These are phyloP conservation scores for Coemansia sp. DNA, from an alignment of 192 early-diverging fungal species.

Conservation along the genomic window DNA sequence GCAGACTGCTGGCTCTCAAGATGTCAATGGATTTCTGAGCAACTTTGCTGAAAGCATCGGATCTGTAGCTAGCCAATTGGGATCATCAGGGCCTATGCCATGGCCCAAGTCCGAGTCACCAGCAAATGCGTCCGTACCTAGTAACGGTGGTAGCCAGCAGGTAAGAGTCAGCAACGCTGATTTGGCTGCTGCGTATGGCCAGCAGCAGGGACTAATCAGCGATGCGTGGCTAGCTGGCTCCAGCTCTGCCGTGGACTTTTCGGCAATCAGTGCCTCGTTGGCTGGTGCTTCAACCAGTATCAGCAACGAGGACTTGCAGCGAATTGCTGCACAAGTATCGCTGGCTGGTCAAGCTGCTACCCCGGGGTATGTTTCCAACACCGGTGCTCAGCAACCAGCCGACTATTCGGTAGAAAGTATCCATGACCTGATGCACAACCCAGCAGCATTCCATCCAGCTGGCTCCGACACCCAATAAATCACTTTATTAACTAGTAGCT, in stretches of 20 bases:
- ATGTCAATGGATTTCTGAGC: constrained; percentile 43
- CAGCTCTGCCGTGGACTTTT: neutral
- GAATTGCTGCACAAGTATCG: constrained; percentile 4
- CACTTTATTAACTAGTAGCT: neutral
- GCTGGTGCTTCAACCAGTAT: neutral
- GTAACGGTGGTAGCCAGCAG: neutral
- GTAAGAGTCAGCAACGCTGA: neutral
- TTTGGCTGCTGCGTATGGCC: neutral
- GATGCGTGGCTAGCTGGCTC: constrained; percentile 6
- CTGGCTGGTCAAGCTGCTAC: neutral
- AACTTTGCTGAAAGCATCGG: constrained; percentile 52
- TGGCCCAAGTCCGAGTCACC: constrained; percentile 2
- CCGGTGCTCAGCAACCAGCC: no score
- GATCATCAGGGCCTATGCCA: constrained; percentile 1
- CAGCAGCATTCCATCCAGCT: no score
- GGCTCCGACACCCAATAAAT: no score
- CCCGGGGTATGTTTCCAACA: neutral
- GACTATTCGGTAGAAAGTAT: no score
- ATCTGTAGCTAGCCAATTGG: constrained; percentile 41
- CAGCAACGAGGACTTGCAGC: constrained; percentile 14
- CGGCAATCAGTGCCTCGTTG: neutral
- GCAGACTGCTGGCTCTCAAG: neutral
- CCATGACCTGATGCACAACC: no score
- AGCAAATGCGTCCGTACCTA: neutral
- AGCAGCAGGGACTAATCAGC: constrained; percentile 4